phyloP scores from a whole-genome alignment of 164 flowering plant species.

The Macadamia tetraphylla region DNA sequence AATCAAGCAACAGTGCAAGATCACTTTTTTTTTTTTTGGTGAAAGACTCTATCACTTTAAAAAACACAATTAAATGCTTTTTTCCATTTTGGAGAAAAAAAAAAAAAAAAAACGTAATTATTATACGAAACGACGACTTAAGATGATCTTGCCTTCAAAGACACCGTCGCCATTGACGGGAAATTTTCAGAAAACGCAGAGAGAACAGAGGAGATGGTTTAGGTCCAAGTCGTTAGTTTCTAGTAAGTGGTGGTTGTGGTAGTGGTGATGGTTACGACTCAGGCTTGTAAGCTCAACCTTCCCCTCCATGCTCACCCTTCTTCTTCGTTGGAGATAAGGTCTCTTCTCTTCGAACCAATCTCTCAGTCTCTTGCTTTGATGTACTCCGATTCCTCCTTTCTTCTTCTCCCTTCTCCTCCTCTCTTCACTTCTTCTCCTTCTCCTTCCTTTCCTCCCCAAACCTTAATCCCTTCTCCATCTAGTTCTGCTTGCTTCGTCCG shows the following conservation, averaged over 20 bases:
- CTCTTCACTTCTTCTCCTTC: slow-evolving; percentile 21
- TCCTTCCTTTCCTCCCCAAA: slow-evolving; percentile 11
- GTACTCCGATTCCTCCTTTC: slow-evolving; percentile 63
- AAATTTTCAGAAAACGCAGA: background rate
- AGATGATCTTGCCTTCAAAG: too few species aligned
- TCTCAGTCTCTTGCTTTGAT: slow-evolving; percentile 61
- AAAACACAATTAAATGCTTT: too few species aligned
- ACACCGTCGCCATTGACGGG: background rate
- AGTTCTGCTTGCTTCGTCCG: slow-evolving; percentile 17
- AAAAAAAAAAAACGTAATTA: too few species aligned
- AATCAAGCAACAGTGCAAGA: too few species aligned
- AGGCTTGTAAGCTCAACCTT: slow-evolving; percentile 46
- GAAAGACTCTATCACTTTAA: too few species aligned
- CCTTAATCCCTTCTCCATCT: slow-evolving; percentile 15
- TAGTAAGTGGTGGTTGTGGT: background rate
- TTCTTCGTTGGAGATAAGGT: slow-evolving; percentile 33
- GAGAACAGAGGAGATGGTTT: slow-evolving; percentile 7
- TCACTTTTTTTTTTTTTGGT: too few species aligned
- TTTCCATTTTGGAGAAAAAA: too few species aligned
- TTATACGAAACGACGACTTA: too few species aligned
- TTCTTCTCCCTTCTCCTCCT: slow-evolving; percentile 44
- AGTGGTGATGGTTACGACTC: slow-evolving; percentile 35
- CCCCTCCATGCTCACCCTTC: slow-evolving; percentile 40
- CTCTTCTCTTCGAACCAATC: slow-evolving; percentile 57
- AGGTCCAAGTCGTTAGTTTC: background rate